These are phyloP conservation scores for Blumeria graminis DNA, from an alignment of 2,329 filamentous ascomycete genomes.

Conservation along the genomic window DNA sequence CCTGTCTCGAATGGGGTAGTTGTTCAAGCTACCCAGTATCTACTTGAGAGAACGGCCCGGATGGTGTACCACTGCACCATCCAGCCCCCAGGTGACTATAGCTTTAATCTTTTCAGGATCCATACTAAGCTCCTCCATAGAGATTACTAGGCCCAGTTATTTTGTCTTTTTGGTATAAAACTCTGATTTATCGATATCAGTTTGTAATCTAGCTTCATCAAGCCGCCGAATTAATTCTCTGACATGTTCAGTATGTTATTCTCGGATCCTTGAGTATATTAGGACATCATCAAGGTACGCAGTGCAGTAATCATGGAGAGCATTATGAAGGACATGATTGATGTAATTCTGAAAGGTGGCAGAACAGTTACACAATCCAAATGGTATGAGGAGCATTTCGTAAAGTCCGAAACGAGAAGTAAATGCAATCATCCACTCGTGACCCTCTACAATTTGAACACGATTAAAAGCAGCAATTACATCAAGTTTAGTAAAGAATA, in stretches of 20 bases:
- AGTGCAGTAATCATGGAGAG: too few relatives aligned
- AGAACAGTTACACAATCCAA: background rate
- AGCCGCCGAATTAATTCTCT: background rate
- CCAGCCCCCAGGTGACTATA: background rate
- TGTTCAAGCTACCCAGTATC: too few relatives aligned
- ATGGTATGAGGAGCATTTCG: background rate
- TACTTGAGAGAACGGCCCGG: too few relatives aligned
- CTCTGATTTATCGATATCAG: constrained; percentile 1
- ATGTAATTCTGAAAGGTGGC: background rate
- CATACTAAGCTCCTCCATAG: background rate
- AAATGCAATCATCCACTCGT: too few relatives aligned
- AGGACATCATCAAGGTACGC: background rate
- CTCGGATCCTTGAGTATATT: background rate
- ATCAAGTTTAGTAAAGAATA: too few relatives aligned
- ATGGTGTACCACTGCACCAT: too few relatives aligned
- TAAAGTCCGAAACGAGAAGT: too few relatives aligned
- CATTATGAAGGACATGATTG: background rate
- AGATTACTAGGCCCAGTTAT: background rate
- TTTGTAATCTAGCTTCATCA: background rate
- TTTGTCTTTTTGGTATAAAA: background rate
- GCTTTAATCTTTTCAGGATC: background rate
- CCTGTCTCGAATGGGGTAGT: too few relatives aligned
- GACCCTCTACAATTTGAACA: too few relatives aligned
- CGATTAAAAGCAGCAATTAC: too few relatives aligned
- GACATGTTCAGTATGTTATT: background rate